Conservation (phyloP, 2,329 filamentous ascomycete species). For the Thielaviopsis euricoi region DNA sequence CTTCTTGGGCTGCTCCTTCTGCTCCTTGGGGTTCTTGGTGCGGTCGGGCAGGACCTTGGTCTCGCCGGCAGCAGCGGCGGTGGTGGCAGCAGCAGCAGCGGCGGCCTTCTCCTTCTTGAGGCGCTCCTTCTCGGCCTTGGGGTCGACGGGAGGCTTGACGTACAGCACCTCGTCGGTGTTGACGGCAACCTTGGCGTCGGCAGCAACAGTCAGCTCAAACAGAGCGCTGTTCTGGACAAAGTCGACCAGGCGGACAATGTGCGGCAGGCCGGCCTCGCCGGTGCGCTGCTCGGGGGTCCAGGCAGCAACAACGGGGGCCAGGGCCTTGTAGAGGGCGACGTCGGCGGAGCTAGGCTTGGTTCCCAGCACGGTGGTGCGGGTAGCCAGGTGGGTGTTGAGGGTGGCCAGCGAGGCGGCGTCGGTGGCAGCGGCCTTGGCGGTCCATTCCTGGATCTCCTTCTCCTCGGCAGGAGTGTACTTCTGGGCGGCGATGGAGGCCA, state of each 20-base stretch:
- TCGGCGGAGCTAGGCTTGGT: conserved; percentile 81
- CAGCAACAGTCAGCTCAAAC: conserved; percentile 51
- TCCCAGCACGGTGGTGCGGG: conserved; percentile 77
- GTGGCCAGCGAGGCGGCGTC: conserved; percentile 51
- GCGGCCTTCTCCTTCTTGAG: conserved; percentile 91
- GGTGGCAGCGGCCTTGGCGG: conserved; percentile 37
- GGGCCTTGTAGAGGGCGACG: conserved; percentile 62
- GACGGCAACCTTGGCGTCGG: conserved; percentile 60
- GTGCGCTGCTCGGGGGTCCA: conserved; percentile 82
- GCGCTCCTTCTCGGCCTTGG: conserved; percentile 90
- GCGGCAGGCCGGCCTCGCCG: conserved; percentile 72
- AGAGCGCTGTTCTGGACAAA: conserved; percentile 85
- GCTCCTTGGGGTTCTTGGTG: conserved; percentile 47
- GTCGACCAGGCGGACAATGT: conserved; percentile 82
- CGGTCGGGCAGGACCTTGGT: conserved; percentile 38
- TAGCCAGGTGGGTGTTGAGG: conserved; percentile 75
- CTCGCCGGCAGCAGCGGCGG: conserved; percentile 27
- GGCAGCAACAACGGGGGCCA: conserved; percentile 57
- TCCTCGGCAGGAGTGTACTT: conserved; percentile 67
- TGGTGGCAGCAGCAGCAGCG: conserved; percentile 38
- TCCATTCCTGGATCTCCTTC: conserved; percentile 79
- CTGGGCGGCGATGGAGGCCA: conserved; percentile 48
- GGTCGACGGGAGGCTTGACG: conserved; percentile 75
- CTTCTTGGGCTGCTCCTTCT: conserved; percentile 35
- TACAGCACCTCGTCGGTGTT: conserved; percentile 68